Base-by-base conservation (phyloP, 129 eudicot species). In the Lactuca saligna region DNA sequence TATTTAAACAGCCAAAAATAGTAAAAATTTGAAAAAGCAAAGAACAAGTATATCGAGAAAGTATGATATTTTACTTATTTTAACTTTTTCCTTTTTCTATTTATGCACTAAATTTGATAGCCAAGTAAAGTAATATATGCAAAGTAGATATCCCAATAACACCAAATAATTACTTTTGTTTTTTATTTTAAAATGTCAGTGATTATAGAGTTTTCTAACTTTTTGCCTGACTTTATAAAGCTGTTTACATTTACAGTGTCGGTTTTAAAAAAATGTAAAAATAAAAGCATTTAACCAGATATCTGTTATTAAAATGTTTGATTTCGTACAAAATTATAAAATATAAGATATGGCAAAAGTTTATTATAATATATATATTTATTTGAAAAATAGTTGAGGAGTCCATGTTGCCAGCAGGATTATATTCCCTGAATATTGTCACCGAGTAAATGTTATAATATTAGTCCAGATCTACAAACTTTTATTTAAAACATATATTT, bases 361-460 rank as follows among this genome's bases (percentile, higher is more conserved):
- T 2, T 46, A 46, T 11, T 2, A 46, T 46, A 46, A 46, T 12
- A 11, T 46, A 12, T 12, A 46, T 46, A 25, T 25, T 25, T 10
- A 4, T 11, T 63, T 54, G 10, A 13, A 42, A 54, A 68, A 57
- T 69, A 17, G 73, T 73, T 63, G 77, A 39, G 71, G 66, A 68
- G 63, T 65, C 78, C 78, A 68, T 58, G 76, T 81, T 81, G 80
- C 82, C 80, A 76, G 77, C 80, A 70, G 34, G 63, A 61, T 74
- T 66, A 72, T 77, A 82, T 85, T 85, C 87, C 68, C 78, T 72
- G 15, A 14, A 72, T 64, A 65, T 74, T 77, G 85, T 80, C 83
- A 70, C 79, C 57, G 62, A 53, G 48, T 69, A 54, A 46, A 59
- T 73, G 31, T 11, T 62, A 65, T 71, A 67, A 59, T 54, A 59